phyloP scores from a whole-genome alignment of 129 eudicot species.

The Centrapalus pauciflorus region DNA sequence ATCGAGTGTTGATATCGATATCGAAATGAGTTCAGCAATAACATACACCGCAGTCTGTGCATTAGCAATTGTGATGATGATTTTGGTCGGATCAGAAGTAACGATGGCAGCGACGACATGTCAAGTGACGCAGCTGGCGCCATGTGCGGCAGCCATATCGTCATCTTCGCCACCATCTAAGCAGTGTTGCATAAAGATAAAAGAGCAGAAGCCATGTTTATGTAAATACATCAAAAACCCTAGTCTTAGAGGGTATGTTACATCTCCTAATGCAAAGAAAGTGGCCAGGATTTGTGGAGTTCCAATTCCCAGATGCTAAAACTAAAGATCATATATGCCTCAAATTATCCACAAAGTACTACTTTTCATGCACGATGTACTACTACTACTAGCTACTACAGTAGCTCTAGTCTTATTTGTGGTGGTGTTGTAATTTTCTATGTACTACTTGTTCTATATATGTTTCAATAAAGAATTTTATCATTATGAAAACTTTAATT shows the following conservation, averaged over 20 bases:
- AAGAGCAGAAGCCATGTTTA: not conserved
- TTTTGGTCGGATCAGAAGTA: not conserved
- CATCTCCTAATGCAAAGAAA: not conserved
- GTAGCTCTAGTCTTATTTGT: too few species aligned
- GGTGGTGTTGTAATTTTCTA: too few species aligned
- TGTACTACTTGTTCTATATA: too few species aligned
- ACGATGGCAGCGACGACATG: not conserved
- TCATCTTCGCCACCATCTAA: not conserved
- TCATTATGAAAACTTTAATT: too few species aligned
- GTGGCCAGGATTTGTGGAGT: not conserved
- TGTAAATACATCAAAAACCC: not conserved
- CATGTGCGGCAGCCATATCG: not conserved
- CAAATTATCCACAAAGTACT: too few species aligned
- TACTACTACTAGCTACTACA: too few species aligned
- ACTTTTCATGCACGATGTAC: too few species aligned
- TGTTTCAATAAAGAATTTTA: too few species aligned
- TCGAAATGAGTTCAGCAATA: not conserved
- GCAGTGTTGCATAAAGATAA: too few species aligned
- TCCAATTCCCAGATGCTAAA: not conserved
- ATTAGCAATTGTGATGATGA: not conserved
- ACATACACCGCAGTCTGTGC: not conserved
- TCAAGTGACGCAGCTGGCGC: not conserved
- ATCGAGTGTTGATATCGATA: too few species aligned
- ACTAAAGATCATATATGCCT: too few species aligned
- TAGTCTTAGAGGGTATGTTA: not conserved